Conservation (phyloP, 225 moss, liverwort and hornwort genomes). For the Sphagnum contortum region DNA sequence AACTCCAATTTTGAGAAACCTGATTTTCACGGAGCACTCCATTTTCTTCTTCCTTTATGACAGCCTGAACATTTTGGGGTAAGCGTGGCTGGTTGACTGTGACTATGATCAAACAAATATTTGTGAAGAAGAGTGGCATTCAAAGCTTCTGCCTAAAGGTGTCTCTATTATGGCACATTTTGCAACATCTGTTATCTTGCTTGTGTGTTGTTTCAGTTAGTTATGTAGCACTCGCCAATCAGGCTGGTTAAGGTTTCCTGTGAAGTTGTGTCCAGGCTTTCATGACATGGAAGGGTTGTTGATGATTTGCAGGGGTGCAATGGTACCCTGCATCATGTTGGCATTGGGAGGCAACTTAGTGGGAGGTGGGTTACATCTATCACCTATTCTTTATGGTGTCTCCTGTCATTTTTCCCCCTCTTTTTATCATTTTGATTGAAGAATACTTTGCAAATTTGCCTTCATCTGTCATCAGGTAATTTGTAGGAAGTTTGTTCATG, state of each 20-base stretch:
- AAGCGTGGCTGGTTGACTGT: slow-evolving; percentile 4
- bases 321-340: slow-evolving; percentile 96
- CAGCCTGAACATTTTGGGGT: slow-evolving; percentile 90
- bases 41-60: slow-evolving; percentile 73
- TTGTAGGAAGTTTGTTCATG: too few species aligned
- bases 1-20: slow-evolving; percentile 36
- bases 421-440: too few species aligned
- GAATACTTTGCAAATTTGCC: too few species aligned
- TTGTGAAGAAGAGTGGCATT: neutral
- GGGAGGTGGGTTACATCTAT: slow-evolving; percentile 31
- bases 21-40: slow-evolving; percentile 55
- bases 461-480: too few species aligned
- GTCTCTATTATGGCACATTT: neutral
- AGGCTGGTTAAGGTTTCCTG: neutral
- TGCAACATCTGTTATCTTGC: neutral
- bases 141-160: neutral
- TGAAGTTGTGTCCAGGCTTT: neutral
- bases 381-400: too few species aligned
- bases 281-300: neutral
- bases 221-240: too few species aligned
- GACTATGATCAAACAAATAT: neutral
- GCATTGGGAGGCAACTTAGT: slow-evolving; percentile 84
- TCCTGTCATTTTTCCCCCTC: too few species aligned
- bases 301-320: slow-evolving; percentile 67
- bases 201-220: neutral